Conservation (phyloP, 768 basidiomycete species). For the Suillus lakei region DNA sequence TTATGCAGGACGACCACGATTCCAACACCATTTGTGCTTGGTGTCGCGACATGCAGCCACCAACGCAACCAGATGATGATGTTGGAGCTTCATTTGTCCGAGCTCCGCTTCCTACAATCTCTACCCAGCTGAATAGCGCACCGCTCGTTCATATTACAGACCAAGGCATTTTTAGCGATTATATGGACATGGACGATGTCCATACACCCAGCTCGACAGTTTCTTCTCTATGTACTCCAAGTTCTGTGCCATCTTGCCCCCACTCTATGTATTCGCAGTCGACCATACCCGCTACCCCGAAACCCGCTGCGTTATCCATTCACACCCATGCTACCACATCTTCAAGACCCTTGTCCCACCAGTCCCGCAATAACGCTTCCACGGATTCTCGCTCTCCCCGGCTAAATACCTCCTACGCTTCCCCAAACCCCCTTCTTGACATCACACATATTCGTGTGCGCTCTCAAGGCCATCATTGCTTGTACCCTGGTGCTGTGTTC, state of each 20-base stretch:
- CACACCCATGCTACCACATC: conserved; percentile 17
- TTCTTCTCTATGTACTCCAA: background rate
- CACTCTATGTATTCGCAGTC: conserved; percentile 1
- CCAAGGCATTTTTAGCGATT: conserved; percentile 38
- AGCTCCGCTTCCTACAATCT: conserved; percentile 13
- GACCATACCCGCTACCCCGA: conserved; percentile 4
- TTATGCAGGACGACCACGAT: conserved; percentile 31
- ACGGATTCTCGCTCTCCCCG: conserved; percentile 6
- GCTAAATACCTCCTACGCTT: conserved; percentile 27
- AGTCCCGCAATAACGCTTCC: conserved; percentile 2
- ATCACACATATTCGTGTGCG: conserved; percentile 79
- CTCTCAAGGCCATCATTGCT: conserved; percentile 72
- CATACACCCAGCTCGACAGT: conserved; percentile 7
- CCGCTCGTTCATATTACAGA: conserved; percentile 21
- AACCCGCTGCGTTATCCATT: conserved; percentile 19
- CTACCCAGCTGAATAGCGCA: conserved; percentile 17
- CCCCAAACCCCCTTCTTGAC: conserved; percentile 65
- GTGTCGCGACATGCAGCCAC: conserved; percentile 45
- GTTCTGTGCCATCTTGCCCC: background rate
- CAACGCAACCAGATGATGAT: conserved; percentile 28
- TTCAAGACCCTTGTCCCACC: conserved; percentile 5
- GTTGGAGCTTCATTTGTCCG: conserved; percentile 33
- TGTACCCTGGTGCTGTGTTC: conserved; percentile 89
- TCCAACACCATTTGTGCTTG: conserved; percentile 47
- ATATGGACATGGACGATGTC: conserved; percentile 38